Conservation (phyloP, 495 filamentous ascomycete species). For the Polyplosphaeria fusca region DNA sequence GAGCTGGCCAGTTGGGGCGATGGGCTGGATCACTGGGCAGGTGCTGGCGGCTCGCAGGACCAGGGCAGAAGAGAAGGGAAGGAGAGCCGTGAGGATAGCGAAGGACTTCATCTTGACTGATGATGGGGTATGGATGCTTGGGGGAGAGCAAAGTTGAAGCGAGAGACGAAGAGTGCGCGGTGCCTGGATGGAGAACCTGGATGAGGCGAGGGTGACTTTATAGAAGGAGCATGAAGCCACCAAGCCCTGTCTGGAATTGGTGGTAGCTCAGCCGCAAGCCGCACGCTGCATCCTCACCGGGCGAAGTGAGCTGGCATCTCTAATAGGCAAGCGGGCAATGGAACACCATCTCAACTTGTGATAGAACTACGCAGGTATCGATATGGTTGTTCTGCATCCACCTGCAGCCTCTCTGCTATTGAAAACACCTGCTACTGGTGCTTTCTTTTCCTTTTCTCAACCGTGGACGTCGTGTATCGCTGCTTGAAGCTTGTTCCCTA, state of each 20-base stretch:
- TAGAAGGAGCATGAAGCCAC: not conserved
- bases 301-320: no score
- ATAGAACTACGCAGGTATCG: no score
- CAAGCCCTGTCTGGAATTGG: not conserved
- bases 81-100: slow-evolving; percentile 3
- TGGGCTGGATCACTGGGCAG: slow-evolving; percentile 1
- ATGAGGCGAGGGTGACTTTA: not conserved
- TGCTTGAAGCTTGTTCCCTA: no score
- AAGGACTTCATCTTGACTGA: slow-evolving; percentile 11
- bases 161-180: not conserved
- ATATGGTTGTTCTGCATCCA: no score
- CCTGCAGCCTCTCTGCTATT: no score
- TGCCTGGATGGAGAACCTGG: not conserved
- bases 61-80: not conserved
- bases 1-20: slow-evolving; percentile 1
- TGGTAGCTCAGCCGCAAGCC: not conserved
- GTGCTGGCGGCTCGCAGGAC: not conserved
- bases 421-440: no score
- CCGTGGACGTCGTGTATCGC: no score
- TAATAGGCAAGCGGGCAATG: no score
- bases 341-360: no score
- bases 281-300: no score
- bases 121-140: not conserved
- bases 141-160: not conserved
- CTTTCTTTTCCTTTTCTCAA: no score